Conservation (phyloP, 306 rosid genomes). For the Prunus armeniaca region DNA sequence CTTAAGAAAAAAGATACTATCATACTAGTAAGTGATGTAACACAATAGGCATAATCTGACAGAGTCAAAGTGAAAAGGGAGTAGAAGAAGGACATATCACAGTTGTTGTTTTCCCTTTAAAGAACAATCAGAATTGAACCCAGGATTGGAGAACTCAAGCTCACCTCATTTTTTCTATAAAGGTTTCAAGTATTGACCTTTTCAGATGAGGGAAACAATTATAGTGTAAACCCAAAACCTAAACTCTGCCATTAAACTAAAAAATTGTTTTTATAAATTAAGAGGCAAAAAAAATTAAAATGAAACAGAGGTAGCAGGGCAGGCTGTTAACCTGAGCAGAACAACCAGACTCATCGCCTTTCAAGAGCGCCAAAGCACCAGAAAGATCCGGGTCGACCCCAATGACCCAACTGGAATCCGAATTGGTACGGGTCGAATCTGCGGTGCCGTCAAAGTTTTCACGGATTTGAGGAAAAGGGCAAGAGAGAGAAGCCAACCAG, state of each 20-base stretch:
- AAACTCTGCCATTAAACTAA: background rate
- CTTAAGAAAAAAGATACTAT: too few relatives aligned
- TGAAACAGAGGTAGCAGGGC: background rate
- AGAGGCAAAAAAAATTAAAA: background rate
- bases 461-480: conserved; percentile 34
- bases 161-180: too few relatives aligned
- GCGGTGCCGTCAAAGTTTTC: conserved; percentile 20
- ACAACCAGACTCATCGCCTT: conserved; percentile 32
- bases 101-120: too few relatives aligned
- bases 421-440: conserved; percentile 11
- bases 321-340: conserved; percentile 59
- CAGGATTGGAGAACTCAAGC: too few relatives aligned
- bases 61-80: too few relatives aligned
- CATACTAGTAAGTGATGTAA: too few relatives aligned
- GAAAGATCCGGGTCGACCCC: conserved; percentile 83
- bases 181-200: too few relatives aligned
- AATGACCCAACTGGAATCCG: conserved; percentile 52
- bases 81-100: too few relatives aligned
- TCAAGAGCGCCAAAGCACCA: conserved; percentile 80
- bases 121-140: too few relatives aligned
- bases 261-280: background rate
- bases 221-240: too few relatives aligned
- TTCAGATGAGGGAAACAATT: too few relatives aligned
- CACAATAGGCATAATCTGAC: too few relatives aligned
- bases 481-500: conserved; percentile 84